Percentiles rank a stretch among this genome's conserved stretches.
Conservation (phyloP, 306 rosid genomes). For the Trichosanthes cucumerina region DNA sequence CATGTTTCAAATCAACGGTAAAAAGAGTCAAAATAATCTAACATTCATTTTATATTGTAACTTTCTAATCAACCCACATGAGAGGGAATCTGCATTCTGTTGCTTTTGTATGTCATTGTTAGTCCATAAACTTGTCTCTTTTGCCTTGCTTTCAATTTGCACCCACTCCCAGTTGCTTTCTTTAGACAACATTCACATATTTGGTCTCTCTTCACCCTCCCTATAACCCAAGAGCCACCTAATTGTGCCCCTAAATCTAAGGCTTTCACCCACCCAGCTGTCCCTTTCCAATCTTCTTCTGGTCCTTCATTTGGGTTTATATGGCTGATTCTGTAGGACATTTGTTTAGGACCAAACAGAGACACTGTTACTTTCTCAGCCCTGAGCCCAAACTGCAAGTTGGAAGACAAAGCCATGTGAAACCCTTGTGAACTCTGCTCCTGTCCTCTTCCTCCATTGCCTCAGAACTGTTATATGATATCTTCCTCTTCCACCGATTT, state of each 20-base stretch:
- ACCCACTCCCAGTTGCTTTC: constrained; percentile 2
- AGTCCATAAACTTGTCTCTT: constrained; percentile 5
- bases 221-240: constrained; percentile 7
- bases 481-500: background rate
- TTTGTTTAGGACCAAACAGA: background rate
- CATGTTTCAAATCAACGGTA: constrained; percentile 1
- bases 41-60: constrained; percentile 1
- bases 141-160: background rate
- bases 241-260: background rate
- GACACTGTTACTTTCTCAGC: background rate
- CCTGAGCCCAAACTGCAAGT: background rate
- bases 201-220: background rate
- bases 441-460: background rate
- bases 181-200: constrained; percentile 9
- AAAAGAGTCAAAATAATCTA: background rate
- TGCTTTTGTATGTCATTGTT: background rate
- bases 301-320: background rate
- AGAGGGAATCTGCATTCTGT: constrained; percentile 2
- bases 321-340: constrained; percentile 4
- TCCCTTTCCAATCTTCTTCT: constrained; percentile 1
- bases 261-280: background rate
- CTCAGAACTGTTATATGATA: background rate
- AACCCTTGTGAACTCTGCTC: constrained; percentile 4
- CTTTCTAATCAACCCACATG: background rate
- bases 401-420: constrained; percentile 15